Percentiles rank a stretch among this genome's conserved stretches.
Evolutionary conservation across 345 rosid genomes (phyloP).

Genomic region (Boechera stricta): DNA sequence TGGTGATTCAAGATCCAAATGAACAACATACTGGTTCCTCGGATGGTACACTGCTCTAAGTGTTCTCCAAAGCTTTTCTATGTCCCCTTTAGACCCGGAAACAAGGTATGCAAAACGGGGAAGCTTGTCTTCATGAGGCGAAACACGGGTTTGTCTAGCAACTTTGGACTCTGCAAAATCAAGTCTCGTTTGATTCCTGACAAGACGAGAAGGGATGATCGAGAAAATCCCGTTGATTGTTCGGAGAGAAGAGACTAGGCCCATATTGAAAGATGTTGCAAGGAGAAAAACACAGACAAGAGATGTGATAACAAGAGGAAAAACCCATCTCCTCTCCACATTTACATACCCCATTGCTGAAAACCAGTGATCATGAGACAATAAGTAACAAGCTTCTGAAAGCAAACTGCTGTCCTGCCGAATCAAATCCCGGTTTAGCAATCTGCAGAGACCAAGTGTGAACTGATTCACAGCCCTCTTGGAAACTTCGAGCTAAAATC

Average conservation of each 20-base stretch:
- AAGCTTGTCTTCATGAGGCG: slow-evolving; percentile 51
- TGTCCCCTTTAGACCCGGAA: slow-evolving; percentile 94
- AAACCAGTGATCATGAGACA: slow-evolving; percentile 42
- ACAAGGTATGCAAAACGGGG: slow-evolving; percentile 95
- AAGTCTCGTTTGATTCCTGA: slow-evolving; percentile 54
- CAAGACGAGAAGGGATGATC: slow-evolving; percentile 59
- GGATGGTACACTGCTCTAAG: slow-evolving; percentile 95
- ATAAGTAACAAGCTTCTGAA: slow-evolving; percentile 24
- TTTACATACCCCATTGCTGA: slow-evolving; percentile 66
- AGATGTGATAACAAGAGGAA: slow-evolving; percentile 87
- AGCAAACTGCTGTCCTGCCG: background rate
- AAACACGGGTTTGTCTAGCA: slow-evolving; percentile 35
- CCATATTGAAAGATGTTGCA: slow-evolving; percentile 90
- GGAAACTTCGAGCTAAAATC: slow-evolving; percentile 10
- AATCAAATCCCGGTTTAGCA: slow-evolving; percentile 12
- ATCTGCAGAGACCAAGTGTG: background rate
- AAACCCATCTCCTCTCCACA: slow-evolving; percentile 97
- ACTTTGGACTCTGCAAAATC: slow-evolving; percentile 70
- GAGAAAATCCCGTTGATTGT: slow-evolving; percentile 74
- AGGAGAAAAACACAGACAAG: slow-evolving; percentile 75
- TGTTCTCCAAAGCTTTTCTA: slow-evolving; percentile 95
- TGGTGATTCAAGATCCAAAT: slow-evolving; percentile 92
- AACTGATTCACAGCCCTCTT: slow-evolving; percentile 16
- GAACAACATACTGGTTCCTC: slow-evolving; percentile 84
- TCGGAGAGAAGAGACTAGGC: slow-evolving; percentile 69